Conservation (phyloP, 2,329 filamentous ascomycete genomes). For the Metarhizium guizhouense region DNA sequence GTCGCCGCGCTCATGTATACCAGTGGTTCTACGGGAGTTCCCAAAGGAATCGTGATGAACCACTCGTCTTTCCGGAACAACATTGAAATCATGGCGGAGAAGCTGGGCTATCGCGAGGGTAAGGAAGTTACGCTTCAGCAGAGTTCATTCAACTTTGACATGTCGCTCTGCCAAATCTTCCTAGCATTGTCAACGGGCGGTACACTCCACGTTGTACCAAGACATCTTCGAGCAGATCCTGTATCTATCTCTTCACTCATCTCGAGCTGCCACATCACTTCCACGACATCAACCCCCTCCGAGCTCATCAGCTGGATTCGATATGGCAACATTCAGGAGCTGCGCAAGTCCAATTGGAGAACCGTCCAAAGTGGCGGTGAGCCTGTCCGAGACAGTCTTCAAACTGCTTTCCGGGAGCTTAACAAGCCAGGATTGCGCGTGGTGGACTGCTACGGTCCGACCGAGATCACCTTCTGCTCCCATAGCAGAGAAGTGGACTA, state of each 20-base stretch:
- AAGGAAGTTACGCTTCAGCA: constrained; percentile 27
- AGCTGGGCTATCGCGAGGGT: constrained; percentile 7
- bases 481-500: constrained; percentile 17
- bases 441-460: constrained; percentile 20
- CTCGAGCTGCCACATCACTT: constrained; percentile 22
- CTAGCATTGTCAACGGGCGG: constrained; percentile 26
- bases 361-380: constrained; percentile 20
- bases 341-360: constrained; percentile 11
- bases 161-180: constrained; percentile 29
- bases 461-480: constrained; percentile 12
- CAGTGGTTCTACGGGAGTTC: constrained; percentile 22
- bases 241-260: constrained; percentile 26
- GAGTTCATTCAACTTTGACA: constrained; percentile 30
- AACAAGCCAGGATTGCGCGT: constrained; percentile 2
- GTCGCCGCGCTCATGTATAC: constrained; percentile 23
- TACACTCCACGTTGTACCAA: constrained; percentile 24
- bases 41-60: constrained; percentile 30
- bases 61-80: constrained; percentile 21
- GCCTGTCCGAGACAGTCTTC: constrained; percentile 8
- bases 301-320: constrained; percentile 27
- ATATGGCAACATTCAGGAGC: constrained; percentile 8
- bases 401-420: constrained; percentile 2
- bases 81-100: constrained; percentile 13
- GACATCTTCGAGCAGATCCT: constrained; percentile 19
- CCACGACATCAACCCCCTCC: constrained; percentile 30